These are phyloP conservation scores for Paramecium primaurelia DNA, from an alignment of 73 alveolate species.

Conservation along the genomic window DNA sequence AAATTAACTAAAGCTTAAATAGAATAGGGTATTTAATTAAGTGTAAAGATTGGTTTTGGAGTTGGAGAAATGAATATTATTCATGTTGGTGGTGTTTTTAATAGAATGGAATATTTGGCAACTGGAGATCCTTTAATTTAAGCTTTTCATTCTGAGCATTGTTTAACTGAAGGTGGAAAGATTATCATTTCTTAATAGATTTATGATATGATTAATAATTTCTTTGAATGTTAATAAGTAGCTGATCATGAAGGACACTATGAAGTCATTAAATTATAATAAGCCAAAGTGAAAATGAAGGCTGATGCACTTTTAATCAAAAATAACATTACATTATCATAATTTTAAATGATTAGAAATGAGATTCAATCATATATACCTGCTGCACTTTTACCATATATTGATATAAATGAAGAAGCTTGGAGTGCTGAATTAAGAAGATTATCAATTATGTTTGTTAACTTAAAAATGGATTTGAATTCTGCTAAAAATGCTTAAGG, in stretches of 20 bases:
- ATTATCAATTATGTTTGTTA: constrained; percentile 88
- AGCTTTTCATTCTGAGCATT: constrained; percentile 91
- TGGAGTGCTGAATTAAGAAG: constrained; percentile 91
- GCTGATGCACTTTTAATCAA: constrained; percentile 94
- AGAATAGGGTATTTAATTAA: constrained; percentile 74
- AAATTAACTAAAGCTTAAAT: constrained; percentile 82
- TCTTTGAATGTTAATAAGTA: constrained; percentile 68
- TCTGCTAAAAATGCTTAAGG: constrained; percentile 86
- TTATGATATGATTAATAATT: constrained; percentile 71
- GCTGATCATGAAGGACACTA: constrained; percentile 6
- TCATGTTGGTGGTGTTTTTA: constrained; percentile 96
- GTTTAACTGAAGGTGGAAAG: constrained; percentile 91
- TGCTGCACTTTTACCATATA: constrained; percentile 89
- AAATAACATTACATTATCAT: constrained; percentile 74
- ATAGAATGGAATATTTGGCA: constrained; percentile 93
- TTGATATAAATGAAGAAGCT: constrained; percentile 82
- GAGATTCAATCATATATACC: constrained; percentile 86
- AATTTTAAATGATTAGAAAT: constrained; percentile 68
- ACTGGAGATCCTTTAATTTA: constrained; percentile 93
- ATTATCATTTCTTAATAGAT: constrained; percentile 85
- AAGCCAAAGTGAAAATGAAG: constrained; percentile 74
- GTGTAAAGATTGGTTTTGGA: constrained; percentile 84
- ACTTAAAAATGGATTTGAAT: constrained; percentile 82
- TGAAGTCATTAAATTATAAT: constrained; percentile 10
- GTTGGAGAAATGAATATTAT: constrained; percentile 94